These are phyloP conservation scores for Serendipita vermifera DNA, from an alignment of 768 basidiomycete genomes.

Conservation along the genomic window DNA sequence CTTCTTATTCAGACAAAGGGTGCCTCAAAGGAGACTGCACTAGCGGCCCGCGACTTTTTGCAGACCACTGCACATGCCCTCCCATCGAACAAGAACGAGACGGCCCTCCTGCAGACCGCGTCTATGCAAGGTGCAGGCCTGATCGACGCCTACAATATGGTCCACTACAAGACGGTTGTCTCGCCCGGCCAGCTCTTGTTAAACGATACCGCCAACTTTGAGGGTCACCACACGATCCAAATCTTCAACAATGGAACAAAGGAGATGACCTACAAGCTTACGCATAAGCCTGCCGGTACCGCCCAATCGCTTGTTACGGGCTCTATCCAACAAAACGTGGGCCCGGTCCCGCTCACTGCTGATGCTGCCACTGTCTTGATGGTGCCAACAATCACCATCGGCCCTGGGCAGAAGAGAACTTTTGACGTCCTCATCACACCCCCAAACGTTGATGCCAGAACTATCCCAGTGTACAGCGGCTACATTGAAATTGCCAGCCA, in stretches of 20 bases:
- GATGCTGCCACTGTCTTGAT: slow-evolving; percentile 13
- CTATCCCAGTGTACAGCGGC: slow-evolving; percentile 26
- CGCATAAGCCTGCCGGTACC: slow-evolving; percentile 22
- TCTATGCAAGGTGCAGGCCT: slow-evolving; percentile 18
- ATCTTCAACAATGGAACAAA: slow-evolving; percentile 11
- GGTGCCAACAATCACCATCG: slow-evolving; percentile 16
- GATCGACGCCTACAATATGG: slow-evolving; percentile 26
- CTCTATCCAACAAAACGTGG: slow-evolving; percentile 10
- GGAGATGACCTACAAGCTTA: slow-evolving; percentile 17
- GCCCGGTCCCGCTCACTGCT: slow-evolving; percentile 12
- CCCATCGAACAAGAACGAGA: slow-evolving; percentile 10
- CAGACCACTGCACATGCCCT: slow-evolving; percentile 16
- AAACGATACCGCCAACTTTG: slow-evolving; percentile 29
- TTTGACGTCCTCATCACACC: slow-evolving; percentile 20
- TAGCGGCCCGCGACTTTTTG: slow-evolving; percentile 11
- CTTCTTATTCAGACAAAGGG: slow-evolving; percentile 16
- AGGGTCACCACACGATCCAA: slow-evolving; percentile 9
- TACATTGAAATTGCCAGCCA: slow-evolving; percentile 19
- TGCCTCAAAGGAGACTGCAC: slow-evolving; percentile 2
- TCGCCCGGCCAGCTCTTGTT: slow-evolving; percentile 25
- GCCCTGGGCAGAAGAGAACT: slow-evolving; percentile 17
- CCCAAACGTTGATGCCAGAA: slow-evolving; percentile 17
- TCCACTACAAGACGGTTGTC: slow-evolving; percentile 22
- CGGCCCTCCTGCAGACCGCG: slow-evolving; percentile 13
- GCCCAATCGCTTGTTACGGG: slow-evolving; percentile 18